These are phyloP conservation scores for Vigna angularis DNA, from an alignment of 306 rosid genomes.

Conservation along the genomic window DNA sequence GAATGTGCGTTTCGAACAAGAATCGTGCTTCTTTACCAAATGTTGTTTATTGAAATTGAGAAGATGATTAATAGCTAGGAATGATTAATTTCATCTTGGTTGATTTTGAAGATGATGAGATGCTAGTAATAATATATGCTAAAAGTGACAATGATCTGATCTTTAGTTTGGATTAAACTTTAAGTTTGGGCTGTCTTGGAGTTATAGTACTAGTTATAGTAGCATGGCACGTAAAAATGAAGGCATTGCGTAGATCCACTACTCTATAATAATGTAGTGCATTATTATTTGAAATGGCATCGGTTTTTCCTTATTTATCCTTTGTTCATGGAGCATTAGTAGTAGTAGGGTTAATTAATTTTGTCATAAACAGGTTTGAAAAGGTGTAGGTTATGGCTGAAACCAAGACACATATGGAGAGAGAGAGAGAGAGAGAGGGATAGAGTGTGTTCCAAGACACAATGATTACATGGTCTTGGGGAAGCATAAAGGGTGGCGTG, in stretches of 20 bases:
- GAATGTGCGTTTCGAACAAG: slow-evolving; percentile 5
- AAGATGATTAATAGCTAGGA: background rate
- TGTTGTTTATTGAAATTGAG: background rate
- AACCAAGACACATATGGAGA: background rate
- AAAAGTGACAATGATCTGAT: slow-evolving; percentile 31
- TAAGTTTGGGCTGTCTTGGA: slow-evolving; percentile 33
- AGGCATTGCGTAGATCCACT: slow-evolving; percentile 12
- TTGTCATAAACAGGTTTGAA: slow-evolving; percentile 9
- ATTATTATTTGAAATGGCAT: slow-evolving; percentile 18
- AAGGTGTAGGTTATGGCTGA: slow-evolving; percentile 42
- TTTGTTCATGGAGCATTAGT: background rate
- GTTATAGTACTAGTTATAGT: background rate
- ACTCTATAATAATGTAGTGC: background rate
- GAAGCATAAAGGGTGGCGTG: slow-evolving; percentile 92
- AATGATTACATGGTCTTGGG: slow-evolving; percentile 97
- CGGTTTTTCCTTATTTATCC: slow-evolving; percentile 19
- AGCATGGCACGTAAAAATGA: slow-evolving; percentile 50
- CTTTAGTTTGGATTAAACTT: slow-evolving; percentile 38
- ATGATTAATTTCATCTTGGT: slow-evolving; percentile 16
- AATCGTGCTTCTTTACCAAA: background rate
- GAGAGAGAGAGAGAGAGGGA: slow-evolving; percentile 14
- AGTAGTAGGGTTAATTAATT: background rate
- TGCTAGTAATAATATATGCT: slow-evolving; percentile 32
- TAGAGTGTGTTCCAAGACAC: slow-evolving; percentile 97
- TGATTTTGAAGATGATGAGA: slow-evolving; percentile 35